phyloP scores from a whole-genome alignment of 768 basidiomycete species.

The Lactifluus hygrophoroides region DNA sequence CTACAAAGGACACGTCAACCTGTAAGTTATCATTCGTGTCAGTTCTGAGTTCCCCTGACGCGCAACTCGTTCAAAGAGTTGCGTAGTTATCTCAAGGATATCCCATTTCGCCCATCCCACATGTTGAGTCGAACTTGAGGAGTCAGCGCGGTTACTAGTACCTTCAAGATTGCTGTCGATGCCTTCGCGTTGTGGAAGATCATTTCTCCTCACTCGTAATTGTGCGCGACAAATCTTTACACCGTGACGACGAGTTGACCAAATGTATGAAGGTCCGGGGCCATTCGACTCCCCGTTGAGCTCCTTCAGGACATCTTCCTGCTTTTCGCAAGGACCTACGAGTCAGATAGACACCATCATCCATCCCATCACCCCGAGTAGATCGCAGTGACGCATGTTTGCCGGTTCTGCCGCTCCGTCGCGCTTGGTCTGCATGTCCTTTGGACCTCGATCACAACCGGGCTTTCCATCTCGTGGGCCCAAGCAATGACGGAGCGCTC shows the following conservation, averaged over 20 bases:
- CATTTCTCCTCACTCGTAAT: not conserved
- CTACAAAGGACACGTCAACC: slow-evolving; percentile 1
- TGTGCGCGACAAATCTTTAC: not conserved
- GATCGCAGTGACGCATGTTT: slow-evolving; percentile 7
- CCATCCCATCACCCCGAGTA: not conserved
- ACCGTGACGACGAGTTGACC: not conserved
- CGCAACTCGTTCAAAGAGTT: not conserved
- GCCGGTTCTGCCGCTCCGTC: slow-evolving; percentile 6
- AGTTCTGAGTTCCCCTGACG: not conserved
- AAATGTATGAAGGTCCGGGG: not conserved
- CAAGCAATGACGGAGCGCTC: slow-evolving; percentile 9
- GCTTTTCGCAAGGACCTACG: not conserved
- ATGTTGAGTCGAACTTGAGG: not conserved
- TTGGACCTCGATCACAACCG: slow-evolving; percentile 5
- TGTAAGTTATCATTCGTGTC: not conserved
- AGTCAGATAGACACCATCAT: not conserved
- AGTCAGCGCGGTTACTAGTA: not conserved
- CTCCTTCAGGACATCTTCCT: slow-evolving; percentile 4
- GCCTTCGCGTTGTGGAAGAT: not conserved
- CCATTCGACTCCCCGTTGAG: not conserved
- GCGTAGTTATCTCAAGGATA: not conserved
- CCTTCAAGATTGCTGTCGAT: not conserved
- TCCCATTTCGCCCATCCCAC: not conserved
- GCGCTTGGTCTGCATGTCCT: slow-evolving; percentile 10
- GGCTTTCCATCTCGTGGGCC: slow-evolving; percentile 7